phyloP scores from a whole-genome alignment of 2,329 filamentous ascomycete species.

The Xylariaceae sp. region DNA sequence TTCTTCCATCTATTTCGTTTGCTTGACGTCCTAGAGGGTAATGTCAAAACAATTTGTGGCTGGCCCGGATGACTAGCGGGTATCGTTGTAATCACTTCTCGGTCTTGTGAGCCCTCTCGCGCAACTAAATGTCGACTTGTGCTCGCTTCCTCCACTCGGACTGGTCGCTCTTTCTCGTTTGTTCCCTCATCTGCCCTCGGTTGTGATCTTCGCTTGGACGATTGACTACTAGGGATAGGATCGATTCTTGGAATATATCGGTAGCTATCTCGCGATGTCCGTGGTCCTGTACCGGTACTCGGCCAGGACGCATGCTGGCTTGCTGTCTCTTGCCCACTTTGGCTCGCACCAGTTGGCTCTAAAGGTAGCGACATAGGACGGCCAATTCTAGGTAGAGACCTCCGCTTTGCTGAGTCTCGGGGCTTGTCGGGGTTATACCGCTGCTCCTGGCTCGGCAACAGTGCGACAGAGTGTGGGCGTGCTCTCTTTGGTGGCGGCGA shows the following conservation, averaged over 20 bases:
- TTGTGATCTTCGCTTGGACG: neutral
- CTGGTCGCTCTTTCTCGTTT: neutral
- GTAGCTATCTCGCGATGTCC: no score
- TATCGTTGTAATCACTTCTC: neutral
- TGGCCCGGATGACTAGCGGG: neutral
- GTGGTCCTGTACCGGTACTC: no score
- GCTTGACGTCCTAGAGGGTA: neutral
- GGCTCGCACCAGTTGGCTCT: neutral
- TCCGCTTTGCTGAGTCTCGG: constrained; percentile 1
- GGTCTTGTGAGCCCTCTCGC: neutral
- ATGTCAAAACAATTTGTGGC: neutral
- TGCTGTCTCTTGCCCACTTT: neutral
- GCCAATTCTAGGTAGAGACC: constrained; percentile 1
- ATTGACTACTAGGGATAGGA: neutral
- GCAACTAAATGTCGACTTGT: neutral
- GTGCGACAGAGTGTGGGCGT: constrained; percentile 14
- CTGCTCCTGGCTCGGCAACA: constrained; percentile 14
- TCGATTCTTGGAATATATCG: no score
- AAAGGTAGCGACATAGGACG: neutral
- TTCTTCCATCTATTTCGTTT: constrained; percentile 8
- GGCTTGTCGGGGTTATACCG: constrained; percentile 6
- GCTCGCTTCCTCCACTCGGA: neutral
- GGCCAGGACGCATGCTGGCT: neutral
- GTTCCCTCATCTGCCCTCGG: neutral
- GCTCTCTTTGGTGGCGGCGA: constrained; percentile 12